Base-by-base conservation (phyloP, 495 filamentous ascomycete genomes). In the Parachaetomium inaequale region DNA sequence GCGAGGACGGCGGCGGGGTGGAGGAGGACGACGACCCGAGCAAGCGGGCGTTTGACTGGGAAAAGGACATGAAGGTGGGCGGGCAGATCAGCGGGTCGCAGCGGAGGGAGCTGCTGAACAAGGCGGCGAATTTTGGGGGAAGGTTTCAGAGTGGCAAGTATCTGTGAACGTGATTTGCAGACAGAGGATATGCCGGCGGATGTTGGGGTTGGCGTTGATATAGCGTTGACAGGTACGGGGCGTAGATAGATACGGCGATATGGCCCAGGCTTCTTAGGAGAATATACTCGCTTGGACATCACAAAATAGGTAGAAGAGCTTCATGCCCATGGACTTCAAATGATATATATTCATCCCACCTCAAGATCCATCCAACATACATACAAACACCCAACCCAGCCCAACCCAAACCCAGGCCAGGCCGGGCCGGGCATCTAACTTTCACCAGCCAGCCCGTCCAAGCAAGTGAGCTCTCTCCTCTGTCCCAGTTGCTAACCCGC, bases 41-140 rank as follows among this genome's bases (percentile, higher is more conserved):
- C 69, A 85, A 85, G 72, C 80, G 94, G 62, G 87, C 85, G 10
- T 98, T 97, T 78, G 92, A 97, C 76, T 80, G 84, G 49, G 92
- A 98, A 76, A 98, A 97, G 79, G 94, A 98, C 74, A 94, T 98
- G 81, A 88, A 83, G 50, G 78, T 87, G 11, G 87, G 87, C 12
- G 84, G 85, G 3, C 86, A 84, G 70, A 83, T 97, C 43, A 87
- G 86, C n/a, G 75, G 86, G 67, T 75, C 83, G 21, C 85, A 96
- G 79, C 86, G 87, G 63, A 86, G 81, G 62, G 88, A 97, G 69
- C 77, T 98, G 82, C 63, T 98, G 50, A 87, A 85, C 49, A 85
- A 85, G 66, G 91, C 93, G 11, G 84, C 87, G 38, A 88, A 91
- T 67, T 97, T 96, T 79, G 87, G 87, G 14, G 87, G 85, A 15